Base-by-base conservation (phyloP, 2,329 filamentous ascomycete genomes). In the Tolypocladium endophyticum region DNA sequence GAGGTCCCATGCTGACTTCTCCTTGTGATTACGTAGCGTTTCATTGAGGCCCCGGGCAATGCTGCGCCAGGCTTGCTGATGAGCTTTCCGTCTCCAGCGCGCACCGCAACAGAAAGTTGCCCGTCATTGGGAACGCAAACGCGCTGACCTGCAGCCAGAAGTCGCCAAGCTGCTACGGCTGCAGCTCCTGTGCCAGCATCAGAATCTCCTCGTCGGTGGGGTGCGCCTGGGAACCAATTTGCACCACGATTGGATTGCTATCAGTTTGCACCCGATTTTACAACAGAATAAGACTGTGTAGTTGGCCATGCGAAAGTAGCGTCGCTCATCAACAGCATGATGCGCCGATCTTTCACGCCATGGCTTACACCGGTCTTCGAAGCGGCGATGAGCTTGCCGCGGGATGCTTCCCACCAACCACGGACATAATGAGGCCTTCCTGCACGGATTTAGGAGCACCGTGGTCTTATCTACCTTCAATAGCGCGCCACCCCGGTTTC, bases 101-200 rank as follows among this genome's bases (percentile, higher is more conserved):
- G 59, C 76, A 79, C 2, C 80, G 73, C 11, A 83, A 67, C 35
- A 82, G 66, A 45, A 82, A 81, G 47, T 76, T 81, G 18, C 77
- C 75, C 0, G 81, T 78, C 1, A 77, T 76, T 0, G 78, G 74
- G n/a, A 81, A 74, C 0, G 75, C 71, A 59, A 80, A 82, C 0
- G 78, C 74, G 43, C 73, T 72, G 3, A 77, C 71, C 0, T 80
- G 74, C 2, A 81, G 69, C 79, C 79, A 83, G 60, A 81, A 82
- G 55, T 77, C 80, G 3, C 71, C 69, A 0, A 81, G 68, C 20
- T 81, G 77, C 1, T 69, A 58, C 5, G 72, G 70, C 4, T 72
- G 68, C 0, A 83, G 66, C 54, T 81, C 79, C 53, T 79, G 77
- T 0, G 78, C 71, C 2, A 82, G 64, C 5, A 76, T 68, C 0